Conservation (phyloP, 2,329 filamentous ascomycete genomes). For the Aspergillus clavatus region DNA sequence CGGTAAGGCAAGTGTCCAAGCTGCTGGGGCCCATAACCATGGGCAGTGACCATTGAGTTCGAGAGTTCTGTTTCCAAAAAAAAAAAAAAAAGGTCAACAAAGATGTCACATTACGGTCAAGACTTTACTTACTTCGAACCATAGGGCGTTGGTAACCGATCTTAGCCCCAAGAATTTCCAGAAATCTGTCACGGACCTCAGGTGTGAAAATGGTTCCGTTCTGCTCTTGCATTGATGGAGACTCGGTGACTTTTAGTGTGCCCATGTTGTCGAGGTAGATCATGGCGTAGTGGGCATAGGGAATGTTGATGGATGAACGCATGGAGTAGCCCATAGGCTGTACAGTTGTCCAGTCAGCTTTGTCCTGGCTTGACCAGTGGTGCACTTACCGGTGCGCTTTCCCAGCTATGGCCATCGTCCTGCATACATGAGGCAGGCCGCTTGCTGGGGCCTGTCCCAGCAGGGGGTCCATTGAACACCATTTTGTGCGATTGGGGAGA, state of each 20-base stretch:
- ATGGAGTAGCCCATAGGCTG: slow-evolving; percentile 27
- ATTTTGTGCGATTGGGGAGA: slow-evolving; percentile 16
- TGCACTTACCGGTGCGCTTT: slow-evolving; percentile 26
- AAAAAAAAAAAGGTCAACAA: neutral
- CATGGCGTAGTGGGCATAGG: slow-evolving; percentile 33
- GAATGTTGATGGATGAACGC: slow-evolving; percentile 24
- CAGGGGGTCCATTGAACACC: slow-evolving; percentile 26
- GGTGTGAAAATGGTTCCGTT: slow-evolving; percentile 29
- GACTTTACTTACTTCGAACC: slow-evolving; percentile 23
- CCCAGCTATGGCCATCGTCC: slow-evolving; percentile 28
- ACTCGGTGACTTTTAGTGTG: slow-evolving; percentile 30
- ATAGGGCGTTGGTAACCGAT: slow-evolving; percentile 26
- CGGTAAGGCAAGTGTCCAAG: slow-evolving; percentile 14
- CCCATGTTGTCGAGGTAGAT: slow-evolving; percentile 34
- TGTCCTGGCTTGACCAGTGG: neutral
- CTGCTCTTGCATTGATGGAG: slow-evolving; percentile 29
- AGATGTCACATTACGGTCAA: neutral
- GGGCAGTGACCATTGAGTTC: slow-evolving; percentile 15
- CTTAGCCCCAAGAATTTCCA: slow-evolving; percentile 30
- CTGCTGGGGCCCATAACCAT: slow-evolving; percentile 10
- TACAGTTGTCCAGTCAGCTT: neutral
- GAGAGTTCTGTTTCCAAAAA: slow-evolving; percentile 1
- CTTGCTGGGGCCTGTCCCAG: slow-evolving; percentile 26
- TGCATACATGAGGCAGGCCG: slow-evolving; percentile 27
- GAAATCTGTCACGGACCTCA: slow-evolving; percentile 32